phyloP scores from a whole-genome alignment of 176 grass and related monocot genomes.

The Secale cereale region DNA sequence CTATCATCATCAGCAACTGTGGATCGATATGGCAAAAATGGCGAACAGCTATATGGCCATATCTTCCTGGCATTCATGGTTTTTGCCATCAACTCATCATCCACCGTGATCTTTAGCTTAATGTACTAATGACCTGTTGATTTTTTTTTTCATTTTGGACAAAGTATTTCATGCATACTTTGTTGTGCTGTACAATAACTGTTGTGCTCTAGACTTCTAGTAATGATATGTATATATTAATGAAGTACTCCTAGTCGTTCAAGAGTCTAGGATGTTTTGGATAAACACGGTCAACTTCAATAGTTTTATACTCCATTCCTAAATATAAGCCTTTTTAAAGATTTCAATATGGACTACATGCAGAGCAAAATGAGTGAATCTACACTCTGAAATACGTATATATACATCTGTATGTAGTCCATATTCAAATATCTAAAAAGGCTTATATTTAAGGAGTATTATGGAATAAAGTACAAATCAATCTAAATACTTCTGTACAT shows the following conservation, averaged over 20 bases:
- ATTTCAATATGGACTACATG: too few relatives aligned
- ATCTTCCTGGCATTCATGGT: conserved; percentile 84
- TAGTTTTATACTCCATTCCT: too few relatives aligned
- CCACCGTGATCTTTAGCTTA: conserved; percentile 39
- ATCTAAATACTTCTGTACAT: not conserved
- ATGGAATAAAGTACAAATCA: not conserved
- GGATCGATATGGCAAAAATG: conserved; percentile 19
- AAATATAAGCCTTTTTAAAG: too few relatives aligned
- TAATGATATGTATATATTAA: not conserved
- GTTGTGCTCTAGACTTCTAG: not conserved
- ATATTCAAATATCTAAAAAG: too few relatives aligned
- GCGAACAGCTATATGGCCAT: conserved; percentile 62
- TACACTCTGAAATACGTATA: too few relatives aligned
- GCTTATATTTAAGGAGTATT: not conserved
- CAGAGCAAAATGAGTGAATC: too few relatives aligned
- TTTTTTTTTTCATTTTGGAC: not conserved
- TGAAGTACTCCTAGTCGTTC: not conserved
- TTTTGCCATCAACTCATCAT: conserved; percentile 46
- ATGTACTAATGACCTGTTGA: not conserved
- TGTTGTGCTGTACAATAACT: conserved; percentile 7
- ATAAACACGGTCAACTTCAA: too few relatives aligned
- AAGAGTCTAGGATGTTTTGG: too few relatives aligned
- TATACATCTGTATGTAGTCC: too few relatives aligned
- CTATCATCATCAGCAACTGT: conserved; percentile 66
- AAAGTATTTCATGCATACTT: not conserved